These are phyloP conservation scores for Cicer judaicum DNA, from an alignment of 306 rosid species.

Conservation along the genomic window DNA sequence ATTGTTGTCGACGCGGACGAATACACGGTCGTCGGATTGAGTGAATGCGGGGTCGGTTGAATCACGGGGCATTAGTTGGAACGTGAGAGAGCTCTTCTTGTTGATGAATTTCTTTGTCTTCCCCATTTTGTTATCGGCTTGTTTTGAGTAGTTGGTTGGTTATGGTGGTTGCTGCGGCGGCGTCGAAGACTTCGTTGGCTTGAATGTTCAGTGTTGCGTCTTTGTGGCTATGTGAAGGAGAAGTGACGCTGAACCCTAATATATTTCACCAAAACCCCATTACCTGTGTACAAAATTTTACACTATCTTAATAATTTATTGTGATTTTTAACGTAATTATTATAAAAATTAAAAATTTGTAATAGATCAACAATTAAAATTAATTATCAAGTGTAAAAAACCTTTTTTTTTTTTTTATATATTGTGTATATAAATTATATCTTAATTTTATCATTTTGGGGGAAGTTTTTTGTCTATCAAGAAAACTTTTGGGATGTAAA, in stretches of 20 bases:
- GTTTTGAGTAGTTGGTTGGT: background rate
- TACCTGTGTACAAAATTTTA: too few species aligned
- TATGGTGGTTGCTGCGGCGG: background rate
- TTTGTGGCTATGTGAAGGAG: background rate
- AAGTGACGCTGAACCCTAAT: background rate
- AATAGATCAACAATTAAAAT: too few species aligned
- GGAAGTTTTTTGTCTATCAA: too few species aligned
- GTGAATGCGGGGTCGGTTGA: conserved; percentile 73
- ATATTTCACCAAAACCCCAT: too few species aligned
- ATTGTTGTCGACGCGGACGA: conserved; percentile 78
- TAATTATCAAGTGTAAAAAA: too few species aligned
- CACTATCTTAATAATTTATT: too few species aligned
- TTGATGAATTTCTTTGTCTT: conserved; percentile 72
- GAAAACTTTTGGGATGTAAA: too few species aligned
- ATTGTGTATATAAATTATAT: too few species aligned
- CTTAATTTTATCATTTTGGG: too few species aligned
- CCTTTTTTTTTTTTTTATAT: too few species aligned
- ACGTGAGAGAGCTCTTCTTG: conserved; percentile 75
- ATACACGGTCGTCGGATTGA: conserved; percentile 66
- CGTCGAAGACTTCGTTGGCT: background rate
- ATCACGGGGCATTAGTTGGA: conserved; percentile 78
- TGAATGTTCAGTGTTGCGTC: background rate
- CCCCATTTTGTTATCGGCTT: conserved; percentile 10
- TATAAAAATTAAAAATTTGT: too few species aligned
- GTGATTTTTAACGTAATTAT: too few species aligned